Base-by-base conservation (phyloP, 441 rosid species). In the Adansonia grandidieri region DNA sequence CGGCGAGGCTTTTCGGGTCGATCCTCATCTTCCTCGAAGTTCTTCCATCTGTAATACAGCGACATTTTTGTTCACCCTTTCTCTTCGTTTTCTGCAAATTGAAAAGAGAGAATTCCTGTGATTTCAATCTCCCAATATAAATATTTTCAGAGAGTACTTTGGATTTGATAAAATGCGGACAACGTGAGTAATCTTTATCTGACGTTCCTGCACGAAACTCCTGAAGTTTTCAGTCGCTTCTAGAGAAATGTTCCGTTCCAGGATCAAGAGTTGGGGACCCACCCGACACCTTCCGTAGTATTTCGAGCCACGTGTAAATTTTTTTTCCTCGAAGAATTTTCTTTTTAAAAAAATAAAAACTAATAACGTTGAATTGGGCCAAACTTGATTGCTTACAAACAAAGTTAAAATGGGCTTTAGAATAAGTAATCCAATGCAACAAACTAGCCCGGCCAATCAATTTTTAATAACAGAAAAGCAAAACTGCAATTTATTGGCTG, bases 1-100 rank as follows among this genome's bases (percentile, higher is more conserved):
- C 91, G 87, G 60, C 97, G 97, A 45, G 98, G 98, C 82, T 96
- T 96, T 83, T 96, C 97, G 2, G 93, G 97, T 8, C 99, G 91
- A 83, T 96, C 97, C 82, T 88, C 91, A 76, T 92, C 89, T 73
- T 88, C 95, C 32, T 87, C 88, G 87, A 93, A 92, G 79, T 77
- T 89, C 85, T 91, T 92, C 97, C 95, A 96, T 37, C 78, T 70
- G 79, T 89, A 89, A 62, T 81, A 85, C 57, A 78, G 71, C 45
- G 93, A 77, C 97, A 92, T 89, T 54, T 70, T 6, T 45, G 72
- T 19, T 67, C 51, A 19, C 37, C 8, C 67, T 48, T 2, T 17
- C 10, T 15, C 14, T 51, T 54, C 28, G 9, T 40, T 42, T 9
- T 40, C 40, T 24, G 9, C n/a, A 5, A 48, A 9, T 2, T 42